phyloP scores from a whole-genome alignment of 441 rosid genomes.

The Capsella rubella region DNA sequence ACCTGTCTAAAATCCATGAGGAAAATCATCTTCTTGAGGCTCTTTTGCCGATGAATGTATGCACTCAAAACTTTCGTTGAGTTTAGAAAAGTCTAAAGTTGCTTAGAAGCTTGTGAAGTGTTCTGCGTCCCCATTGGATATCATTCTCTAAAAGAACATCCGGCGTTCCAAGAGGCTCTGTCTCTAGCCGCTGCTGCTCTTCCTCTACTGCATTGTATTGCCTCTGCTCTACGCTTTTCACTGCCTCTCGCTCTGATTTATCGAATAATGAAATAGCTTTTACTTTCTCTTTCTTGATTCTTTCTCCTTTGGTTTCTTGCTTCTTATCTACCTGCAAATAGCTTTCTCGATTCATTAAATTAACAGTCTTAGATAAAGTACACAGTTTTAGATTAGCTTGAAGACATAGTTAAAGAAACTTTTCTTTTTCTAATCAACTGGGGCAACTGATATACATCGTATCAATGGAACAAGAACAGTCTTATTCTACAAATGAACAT shows the following conservation, averaged over 20 bases:
- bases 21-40: conserved; percentile 21
- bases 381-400: not conserved
- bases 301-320: conserved; percentile 33
- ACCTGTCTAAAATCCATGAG: conserved; percentile 11
- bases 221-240: conserved; percentile 32
- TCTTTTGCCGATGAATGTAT: conserved; percentile 22
- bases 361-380: not conserved
- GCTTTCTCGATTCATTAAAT: conserved; percentile 29
- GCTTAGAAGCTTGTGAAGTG: conserved; percentile 60
- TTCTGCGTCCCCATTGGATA: conserved; percentile 70
- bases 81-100: conserved; percentile 59
- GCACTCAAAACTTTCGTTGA: not conserved
- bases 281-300: conserved; percentile 32
- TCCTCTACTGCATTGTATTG: conserved; percentile 30
- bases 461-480: not conserved
- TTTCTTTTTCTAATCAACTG: not conserved
- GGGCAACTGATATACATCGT: conserved; percentile 5
- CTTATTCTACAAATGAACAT: conserved; percentile 14
- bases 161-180: conserved; percentile 24
- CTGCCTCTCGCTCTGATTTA: conserved; percentile 40
- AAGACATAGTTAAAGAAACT: not conserved
- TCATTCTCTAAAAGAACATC: conserved; percentile 51
- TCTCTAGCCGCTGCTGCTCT: conserved; percentile 40
- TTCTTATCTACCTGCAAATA: conserved; percentile 52
- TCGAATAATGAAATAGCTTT: conserved; percentile 31